Evolutionary conservation across 306 rosid genomes (phyloP).

Genomic region (Lathyrus sativus): DNA sequence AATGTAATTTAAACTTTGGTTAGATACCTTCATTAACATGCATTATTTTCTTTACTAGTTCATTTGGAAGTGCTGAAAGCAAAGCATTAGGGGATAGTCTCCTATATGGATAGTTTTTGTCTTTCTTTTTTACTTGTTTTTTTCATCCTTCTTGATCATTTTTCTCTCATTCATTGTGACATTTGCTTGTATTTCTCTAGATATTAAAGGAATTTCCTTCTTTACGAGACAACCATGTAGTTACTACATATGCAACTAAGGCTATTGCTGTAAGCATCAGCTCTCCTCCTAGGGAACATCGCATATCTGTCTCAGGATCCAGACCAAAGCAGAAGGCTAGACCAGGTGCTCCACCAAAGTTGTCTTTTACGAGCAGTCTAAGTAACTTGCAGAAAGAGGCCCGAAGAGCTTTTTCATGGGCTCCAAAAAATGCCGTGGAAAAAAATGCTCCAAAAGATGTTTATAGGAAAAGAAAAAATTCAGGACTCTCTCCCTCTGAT

Average conservation of each 20-base stretch:
- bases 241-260: conserved; percentile 78
- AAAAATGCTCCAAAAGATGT: conserved; percentile 57
- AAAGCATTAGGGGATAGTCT: conserved; percentile 25
- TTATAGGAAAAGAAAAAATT: conserved; percentile 91
- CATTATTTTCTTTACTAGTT: conserved; percentile 2
- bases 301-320: conserved; percentile 75
- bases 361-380: conserved; percentile 83
- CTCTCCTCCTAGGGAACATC: conserved; percentile 89
- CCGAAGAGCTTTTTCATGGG: conserved; percentile 96
- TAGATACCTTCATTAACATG: conserved; percentile 30
- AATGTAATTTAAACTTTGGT: conserved; percentile 40
- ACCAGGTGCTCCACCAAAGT: conserved; percentile 62
- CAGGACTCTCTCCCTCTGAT: conserved; percentile 89
- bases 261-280: conserved; percentile 81
- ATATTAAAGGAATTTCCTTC: conserved; percentile 89
- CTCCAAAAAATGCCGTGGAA: conserved; percentile 76
- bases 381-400: conserved; percentile 97
- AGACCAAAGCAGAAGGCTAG: conserved; percentile 80
- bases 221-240: conserved; percentile 73
- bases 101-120: conserved; percentile 18
- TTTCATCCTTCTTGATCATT: conserved; percentile 32
- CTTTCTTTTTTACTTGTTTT: conserved; percentile 15
- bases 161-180: conserved; percentile 18
- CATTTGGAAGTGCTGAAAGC: conserved; percentile 18
- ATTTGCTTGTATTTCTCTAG: conserved; percentile 49